Base-by-base conservation (phyloP, 805 yeast species). In the Saccharomycopsis lassenensis region DNA sequence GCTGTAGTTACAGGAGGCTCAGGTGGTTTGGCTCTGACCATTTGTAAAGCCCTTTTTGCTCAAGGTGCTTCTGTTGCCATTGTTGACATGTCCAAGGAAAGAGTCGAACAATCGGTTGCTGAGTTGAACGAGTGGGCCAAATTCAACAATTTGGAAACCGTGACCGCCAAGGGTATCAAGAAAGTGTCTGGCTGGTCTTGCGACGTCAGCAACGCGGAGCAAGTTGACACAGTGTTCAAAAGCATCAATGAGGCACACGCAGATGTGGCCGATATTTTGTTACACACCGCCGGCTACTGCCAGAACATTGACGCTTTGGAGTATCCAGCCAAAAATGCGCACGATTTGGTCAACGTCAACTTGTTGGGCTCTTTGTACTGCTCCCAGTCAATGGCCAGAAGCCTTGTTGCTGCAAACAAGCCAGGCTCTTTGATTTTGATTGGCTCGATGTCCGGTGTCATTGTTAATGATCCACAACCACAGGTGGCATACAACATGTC, bases 261-360 rank as follows among this genome's bases (percentile, higher is more conserved):
- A 20, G 62, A 67, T 41, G 63, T 76, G 29, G 75, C 85, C 25
- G 73, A 75, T 47, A 61, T 79, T 45, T 64, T 81, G 48, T 68
- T 81, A 43, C 79, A 81, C 63, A 69, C 85, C 35, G 91, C 93
- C n/a, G 91, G 93, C 10, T 81, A 76, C 62, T 77, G 86, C 52
- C 86, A 81, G 57, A 81, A 81, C 64, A 71, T 66, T 59, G 72
- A 84, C 2, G 89, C 89, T 19, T 72, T 76, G 49, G 81, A 77
- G 36, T 80, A 81, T 59, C 86, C 87, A 17, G 71, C 84, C 28
- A 55, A 58, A 34, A 77, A 75, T 50, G 82, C 85, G 34, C 82
- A 77, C 48, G 69, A 68, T 27, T 59, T 81, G 41, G 65, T 79
- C 58, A 69, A 75, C 49, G 89, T 79, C 41, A 80, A 82, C 57